Conservation (phyloP, 805 yeast species). For the Ogataea minuta region DNA sequence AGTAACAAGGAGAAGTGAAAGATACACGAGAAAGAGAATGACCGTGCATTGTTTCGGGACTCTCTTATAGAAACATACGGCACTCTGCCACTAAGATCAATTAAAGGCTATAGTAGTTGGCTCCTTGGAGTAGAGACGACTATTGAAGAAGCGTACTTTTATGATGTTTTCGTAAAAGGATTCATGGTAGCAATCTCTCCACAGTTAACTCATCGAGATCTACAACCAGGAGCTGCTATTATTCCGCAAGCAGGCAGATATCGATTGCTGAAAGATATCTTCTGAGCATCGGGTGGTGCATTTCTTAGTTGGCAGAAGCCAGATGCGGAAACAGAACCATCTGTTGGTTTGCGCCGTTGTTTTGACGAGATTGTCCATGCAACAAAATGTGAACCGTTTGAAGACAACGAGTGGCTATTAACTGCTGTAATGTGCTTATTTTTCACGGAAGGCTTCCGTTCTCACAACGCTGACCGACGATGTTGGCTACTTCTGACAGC, state of each 20-base stretch:
- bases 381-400: neutral
- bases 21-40: too few species aligned
- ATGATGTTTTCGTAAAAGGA: conserved; percentile 38
- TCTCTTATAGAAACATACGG: too few species aligned
- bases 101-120: conserved; percentile 2
- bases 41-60: too few species aligned
- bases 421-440: conserved; percentile 39
- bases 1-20: too few species aligned
- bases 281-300: conserved; percentile 39
- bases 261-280: conserved; percentile 29
- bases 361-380: too few species aligned
- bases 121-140: conserved; percentile 18
- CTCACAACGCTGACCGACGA: conserved; percentile 27
- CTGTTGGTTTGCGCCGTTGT: too few species aligned
- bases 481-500: conserved; percentile 34
- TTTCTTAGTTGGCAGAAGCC: conserved; percentile 35
- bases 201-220: conserved; percentile 39
- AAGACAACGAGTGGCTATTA: conserved; percentile 37
- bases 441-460: conserved; percentile 35
- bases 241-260: conserved; percentile 34
- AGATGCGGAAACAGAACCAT: conserved; percentile 17
- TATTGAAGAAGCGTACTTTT: conserved; percentile 22
- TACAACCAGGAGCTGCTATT: conserved; percentile 41
- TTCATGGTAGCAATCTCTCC: conserved; percentile 42
- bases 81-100: too few species aligned